Base-by-base conservation (phyloP, 805 yeast species). In the Cyberlindnera xylosilytica region DNA sequence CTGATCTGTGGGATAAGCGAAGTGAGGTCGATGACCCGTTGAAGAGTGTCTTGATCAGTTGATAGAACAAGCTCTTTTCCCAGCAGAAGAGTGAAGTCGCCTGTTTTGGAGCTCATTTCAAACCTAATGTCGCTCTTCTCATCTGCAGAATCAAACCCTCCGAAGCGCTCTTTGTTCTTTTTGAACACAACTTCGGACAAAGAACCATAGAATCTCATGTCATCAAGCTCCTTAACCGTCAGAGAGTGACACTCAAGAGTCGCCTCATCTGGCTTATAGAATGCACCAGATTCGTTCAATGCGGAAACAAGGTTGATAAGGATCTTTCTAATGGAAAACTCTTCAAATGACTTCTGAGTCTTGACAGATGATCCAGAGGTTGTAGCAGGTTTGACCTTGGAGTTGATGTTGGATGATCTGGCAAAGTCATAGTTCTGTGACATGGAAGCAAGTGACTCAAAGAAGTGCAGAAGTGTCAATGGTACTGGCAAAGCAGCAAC, bases 91-190 rank as follows among this genome's bases (percentile, higher is more conserved):
- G 79, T 73, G 16, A 66, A 57, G 31, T 71, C 71, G 12, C 56
- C 52, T 0, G 57, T 42, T 10, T 50, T 56, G 8, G 56, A 45
- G 36, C 70, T 67, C 18, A 70, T 44, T 53, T 81, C 85, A 54
- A 80, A 76, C 26, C 81, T 54, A 2, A 81, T 36, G 49, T 81
- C 87, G 6, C 74, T 72, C 31, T 69, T 70, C 1, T 52, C 45
- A 13, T 57, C 34, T 20, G 53, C 47, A n/a, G 57, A 53, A 20
- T 54, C 57, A 43, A 74, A 64, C 23, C 45, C 38, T 4, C 54
- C 52, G 20, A 60, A 38, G 6, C 46, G n/a, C 1, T 45, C 38
- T 11, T 59, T 54, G 19, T 57, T 44, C 18, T 44, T 49, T 17
- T 63, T 43, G 3, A 60, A 15, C 5, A 70, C 44, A 1, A 52